Percentiles rank a stretch among this genome's conserved stretches.
phyloP scores from a whole-genome alignment of 495 filamentous ascomycete species.

The Tetracladium setigerum region DNA sequence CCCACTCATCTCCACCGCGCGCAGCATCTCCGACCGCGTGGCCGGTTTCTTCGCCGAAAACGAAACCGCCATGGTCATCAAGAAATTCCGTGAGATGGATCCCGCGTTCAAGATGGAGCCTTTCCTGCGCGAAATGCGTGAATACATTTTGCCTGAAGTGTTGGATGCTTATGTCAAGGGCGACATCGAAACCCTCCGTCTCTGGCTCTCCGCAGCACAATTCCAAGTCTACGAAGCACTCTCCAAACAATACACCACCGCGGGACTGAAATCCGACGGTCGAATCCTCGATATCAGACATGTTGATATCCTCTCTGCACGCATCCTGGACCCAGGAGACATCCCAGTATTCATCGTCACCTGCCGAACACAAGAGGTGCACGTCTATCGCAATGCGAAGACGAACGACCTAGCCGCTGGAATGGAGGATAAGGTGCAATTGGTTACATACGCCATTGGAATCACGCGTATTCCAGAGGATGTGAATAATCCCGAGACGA shows the following conservation, averaged over 20 bases:
- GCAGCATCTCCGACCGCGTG: conserved; percentile 85
- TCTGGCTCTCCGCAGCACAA: conserved; percentile 93
- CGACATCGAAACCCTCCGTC: conserved; percentile 79
- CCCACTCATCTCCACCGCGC: conserved; percentile 84
- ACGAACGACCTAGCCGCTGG: conserved; percentile 85
- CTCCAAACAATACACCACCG: conserved; percentile 87
- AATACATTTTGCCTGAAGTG: conserved; percentile 96
- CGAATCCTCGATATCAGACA: conserved; percentile 89
- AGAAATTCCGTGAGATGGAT: conserved; percentile 95
- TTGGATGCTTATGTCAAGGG: conserved; percentile 97
- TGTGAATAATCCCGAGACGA: conserved; percentile 91
- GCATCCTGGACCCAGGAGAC: conserved; percentile 93
- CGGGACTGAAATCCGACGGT: conserved; percentile 88
- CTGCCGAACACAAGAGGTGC: conserved; percentile 94
- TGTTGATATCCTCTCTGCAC: conserved; percentile 82
- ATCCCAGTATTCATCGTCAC: conserved; percentile 96
- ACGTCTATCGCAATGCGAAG: conserved; percentile 91
- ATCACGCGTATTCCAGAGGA: conserved; percentile 90
- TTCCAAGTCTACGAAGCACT: conserved; percentile 91
- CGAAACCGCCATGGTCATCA: conserved; percentile 93
- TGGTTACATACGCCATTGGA: conserved; percentile 96
- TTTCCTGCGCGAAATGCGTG: conserved; percentile 88
- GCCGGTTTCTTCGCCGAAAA: conserved; percentile 98
- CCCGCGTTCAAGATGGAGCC: conserved; percentile 90
- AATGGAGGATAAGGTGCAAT: conserved; percentile 97